Base-by-base conservation (phyloP, 176 grass and related monocot species). In the Chrysopogon serrulatus region DNA sequence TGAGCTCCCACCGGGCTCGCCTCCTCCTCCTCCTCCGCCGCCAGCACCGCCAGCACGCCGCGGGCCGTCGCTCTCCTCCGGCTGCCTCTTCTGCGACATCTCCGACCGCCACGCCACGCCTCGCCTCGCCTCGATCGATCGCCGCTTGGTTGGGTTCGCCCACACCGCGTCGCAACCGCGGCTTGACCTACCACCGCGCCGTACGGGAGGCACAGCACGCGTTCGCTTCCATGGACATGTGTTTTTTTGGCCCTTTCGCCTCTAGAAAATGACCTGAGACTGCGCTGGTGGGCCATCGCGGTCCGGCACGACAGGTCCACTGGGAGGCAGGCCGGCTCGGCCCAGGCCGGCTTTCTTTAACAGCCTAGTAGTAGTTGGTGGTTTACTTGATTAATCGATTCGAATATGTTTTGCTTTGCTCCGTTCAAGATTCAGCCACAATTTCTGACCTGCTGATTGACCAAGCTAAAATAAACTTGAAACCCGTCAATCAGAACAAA, bases 81-180 rank as follows among this genome's bases (percentile, higher is more conserved):
- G 92, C 68, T 89, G 92, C 84, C 92, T 79, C 89, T 94, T 94
- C 87, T 91, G 92, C 73, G 92, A 89, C 92, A 94, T 94, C 79
- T 49, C 54, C 51, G 64, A 8, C 54, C 53, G 56, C 28, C 59
- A 11, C 31, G 28, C 68, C 40, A 1, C 9, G 5, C 72, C 78
- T 62, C 49, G 63, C 80, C 78, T 71, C 65, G 59, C 74, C 51
- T 66, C 77, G 30, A 68, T 36, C 42, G 62, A 67, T 79, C 77
- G 62, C 78, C 63, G 62, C 78, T 80, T 44, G 65, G 76, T 43
- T 34, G 23, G 42, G 17, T 10, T 51, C 59, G 45, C 21, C 53
- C 71, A 41, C 65, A 41, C 65, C 73, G 27, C 53, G 88, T 77
- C 65, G 72, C 33, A 35, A 77, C 65, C 65, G 79, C 79, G 65